phyloP scores from a whole-genome alignment of 2,329 filamentous ascomycete species.

The Exophiala lecanii-corni region DNA sequence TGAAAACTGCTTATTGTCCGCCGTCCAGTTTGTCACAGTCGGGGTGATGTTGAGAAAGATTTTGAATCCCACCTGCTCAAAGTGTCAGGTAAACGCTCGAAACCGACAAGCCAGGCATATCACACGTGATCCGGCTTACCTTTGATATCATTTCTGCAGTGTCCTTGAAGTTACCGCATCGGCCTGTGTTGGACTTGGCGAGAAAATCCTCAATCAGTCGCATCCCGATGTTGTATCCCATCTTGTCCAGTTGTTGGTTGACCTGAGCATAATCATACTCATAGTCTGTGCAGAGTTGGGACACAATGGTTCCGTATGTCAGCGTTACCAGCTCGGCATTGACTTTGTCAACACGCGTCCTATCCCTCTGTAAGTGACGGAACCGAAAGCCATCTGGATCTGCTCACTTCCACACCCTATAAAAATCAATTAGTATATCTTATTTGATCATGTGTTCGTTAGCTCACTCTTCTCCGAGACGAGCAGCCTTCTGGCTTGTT shows the following conservation, averaged over 20 bases:
- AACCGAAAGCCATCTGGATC: conserved; percentile 7
- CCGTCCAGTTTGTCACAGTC: conserved; percentile 90
- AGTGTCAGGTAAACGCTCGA: conserved; percentile 2
- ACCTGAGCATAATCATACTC: conserved; percentile 91
- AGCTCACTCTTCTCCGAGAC: conserved; percentile 70
- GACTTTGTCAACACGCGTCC: conserved; percentile 93
- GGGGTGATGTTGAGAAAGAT: conserved; percentile 98
- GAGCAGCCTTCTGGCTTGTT: conserved; percentile 56
- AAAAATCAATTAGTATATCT: conserved; percentile 25
- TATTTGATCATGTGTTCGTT: conserved; percentile 5
- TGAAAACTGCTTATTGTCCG: conserved; percentile 93
- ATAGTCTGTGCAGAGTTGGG: conserved; percentile 93
- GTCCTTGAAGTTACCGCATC: conserved; percentile 89
- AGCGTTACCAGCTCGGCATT: conserved; percentile 96
- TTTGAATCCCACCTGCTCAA: conserved; percentile 83
- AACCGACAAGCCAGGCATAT: too few relatives aligned
- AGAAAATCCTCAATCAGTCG: conserved; percentile 96
- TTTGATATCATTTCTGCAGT: conserved; percentile 96
- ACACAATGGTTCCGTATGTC: conserved; percentile 96
- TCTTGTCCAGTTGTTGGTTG: conserved; percentile 96
- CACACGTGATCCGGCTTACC: conserved; percentile 44
- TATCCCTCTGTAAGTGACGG: conserved; percentile 36
- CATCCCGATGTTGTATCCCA: conserved; percentile 98
- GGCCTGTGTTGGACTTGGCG: conserved; percentile 84
- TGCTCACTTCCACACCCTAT: conserved; percentile 87